Evolutionary conservation across 768 basidiomycete species (phyloP).

Genomic region (Obba rivulosa): DNA sequence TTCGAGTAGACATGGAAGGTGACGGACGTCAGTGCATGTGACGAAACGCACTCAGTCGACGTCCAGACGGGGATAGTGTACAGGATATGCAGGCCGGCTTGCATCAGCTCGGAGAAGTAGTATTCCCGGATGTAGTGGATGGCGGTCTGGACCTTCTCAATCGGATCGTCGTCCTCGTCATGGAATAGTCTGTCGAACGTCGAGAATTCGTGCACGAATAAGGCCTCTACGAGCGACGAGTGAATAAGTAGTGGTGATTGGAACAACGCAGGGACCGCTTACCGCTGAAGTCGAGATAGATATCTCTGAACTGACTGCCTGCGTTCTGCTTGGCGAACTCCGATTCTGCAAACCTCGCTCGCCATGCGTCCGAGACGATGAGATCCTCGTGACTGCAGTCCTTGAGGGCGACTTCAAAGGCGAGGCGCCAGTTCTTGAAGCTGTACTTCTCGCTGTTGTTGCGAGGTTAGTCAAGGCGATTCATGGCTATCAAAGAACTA

Average conservation of each 20-base stretch:
- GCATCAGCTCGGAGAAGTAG: conserved; percentile 19
- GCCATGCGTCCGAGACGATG: conserved; percentile 6
- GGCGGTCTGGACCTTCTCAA: conserved; percentile 18
- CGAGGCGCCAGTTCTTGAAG: conserved; percentile 22
- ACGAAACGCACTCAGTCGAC: background rate
- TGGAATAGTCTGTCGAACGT: conserved; percentile 16
- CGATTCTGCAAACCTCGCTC: conserved; percentile 7
- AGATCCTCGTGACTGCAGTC: conserved; percentile 14
- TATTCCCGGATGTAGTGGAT: conserved; percentile 18
- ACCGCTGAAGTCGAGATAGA: conserved; percentile 21
- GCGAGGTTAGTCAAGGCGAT: no score
- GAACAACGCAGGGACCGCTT: background rate
- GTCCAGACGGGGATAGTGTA: conserved; percentile 21
- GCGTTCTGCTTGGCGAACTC: conserved; percentile 11
- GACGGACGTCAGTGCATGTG: conserved; percentile 15
- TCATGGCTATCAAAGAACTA: no score
- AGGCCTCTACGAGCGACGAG: conserved; percentile 12
- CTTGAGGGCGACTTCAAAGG: conserved; percentile 25
- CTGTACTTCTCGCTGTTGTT: conserved; percentile 13
- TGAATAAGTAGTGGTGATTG: background rate
- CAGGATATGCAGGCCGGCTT: conserved; percentile 20
- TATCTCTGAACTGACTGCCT: conserved; percentile 14
- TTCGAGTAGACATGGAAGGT: conserved; percentile 21
- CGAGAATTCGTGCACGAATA: conserved; percentile 22
- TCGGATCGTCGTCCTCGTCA: conserved; percentile 6